A percentile compares a stretch with the other conserved stretches of the same genome.
These are phyloP conservation scores for Ichthyophthirius multifiliis DNA, from an alignment of 169 alveolate species.

Conservation along the genomic window DNA sequence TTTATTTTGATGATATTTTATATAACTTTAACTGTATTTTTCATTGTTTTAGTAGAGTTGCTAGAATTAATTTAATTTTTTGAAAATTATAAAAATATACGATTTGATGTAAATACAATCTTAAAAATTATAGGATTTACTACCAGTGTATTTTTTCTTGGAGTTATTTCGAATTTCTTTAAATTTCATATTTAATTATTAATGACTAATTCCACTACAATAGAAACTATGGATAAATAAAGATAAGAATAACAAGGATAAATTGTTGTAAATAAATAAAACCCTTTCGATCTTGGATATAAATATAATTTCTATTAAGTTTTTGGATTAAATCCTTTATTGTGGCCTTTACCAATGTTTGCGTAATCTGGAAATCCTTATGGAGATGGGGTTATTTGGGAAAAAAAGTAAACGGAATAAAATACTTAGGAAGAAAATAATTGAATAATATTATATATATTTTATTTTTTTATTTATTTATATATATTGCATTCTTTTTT, in stretches of 20 bases:
- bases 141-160: not conserved
- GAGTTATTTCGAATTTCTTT: constrained; percentile 43
- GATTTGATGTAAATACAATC: not conserved
- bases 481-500: too few species aligned
- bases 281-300: constrained; percentile 43
- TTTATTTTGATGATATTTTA: constrained; percentile 93
- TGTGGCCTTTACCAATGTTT: constrained; percentile 77
- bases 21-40: constrained; percentile 69
- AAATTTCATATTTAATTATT: constrained; percentile 56
- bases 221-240: constrained; percentile 59
- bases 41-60: not conserved
- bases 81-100: not conserved
- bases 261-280: not conserved
- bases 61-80: not conserved
- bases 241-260: constrained; percentile 16
- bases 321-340: constrained; percentile 62
- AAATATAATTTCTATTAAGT: constrained; percentile 68
- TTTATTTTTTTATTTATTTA: too few species aligned
- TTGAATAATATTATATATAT: too few species aligned
- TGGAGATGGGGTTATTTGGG: constrained; percentile 89
- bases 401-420: too few species aligned
- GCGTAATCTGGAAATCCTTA: constrained; percentile 79
- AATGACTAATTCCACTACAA: constrained; percentile 52
- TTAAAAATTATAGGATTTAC: not conserved
- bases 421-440: too few species aligned